Evolutionary conservation across 2,329 filamentous ascomycete species (phyloP).

Genomic region (Calonectria multiphialidica): DNA sequence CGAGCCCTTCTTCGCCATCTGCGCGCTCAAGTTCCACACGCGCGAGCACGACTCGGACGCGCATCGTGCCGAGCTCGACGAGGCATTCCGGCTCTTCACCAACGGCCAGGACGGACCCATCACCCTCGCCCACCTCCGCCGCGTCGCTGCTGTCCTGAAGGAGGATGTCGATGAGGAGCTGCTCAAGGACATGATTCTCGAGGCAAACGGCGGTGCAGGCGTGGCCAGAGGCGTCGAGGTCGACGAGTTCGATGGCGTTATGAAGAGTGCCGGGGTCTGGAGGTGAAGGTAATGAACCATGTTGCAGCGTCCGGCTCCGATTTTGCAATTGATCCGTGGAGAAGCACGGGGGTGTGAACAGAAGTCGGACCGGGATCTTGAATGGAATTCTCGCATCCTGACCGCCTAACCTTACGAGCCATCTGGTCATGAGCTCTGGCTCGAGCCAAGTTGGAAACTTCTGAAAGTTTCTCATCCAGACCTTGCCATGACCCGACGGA

Average conservation of each 20-base stretch:
- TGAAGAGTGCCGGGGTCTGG: slow-evolving; percentile 87
- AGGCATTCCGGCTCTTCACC: slow-evolving; percentile 87
- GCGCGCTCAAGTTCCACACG: slow-evolving; percentile 85
- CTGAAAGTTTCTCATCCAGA: background rate
- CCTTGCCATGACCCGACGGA: background rate
- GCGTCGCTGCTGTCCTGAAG: slow-evolving; percentile 84
- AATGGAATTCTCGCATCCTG: background rate
- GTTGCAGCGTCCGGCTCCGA: background rate
- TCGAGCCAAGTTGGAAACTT: background rate
- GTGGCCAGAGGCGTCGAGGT: slow-evolving; percentile 77
- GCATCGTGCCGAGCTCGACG: slow-evolving; percentile 77
- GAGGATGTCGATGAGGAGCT: slow-evolving; percentile 87
- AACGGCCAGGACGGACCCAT: slow-evolving; percentile 70
- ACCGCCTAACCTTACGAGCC: background rate
- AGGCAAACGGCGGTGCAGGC: slow-evolving; percentile 87
- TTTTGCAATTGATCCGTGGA: background rate
- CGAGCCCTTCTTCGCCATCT: slow-evolving; percentile 86
- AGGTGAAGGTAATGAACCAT: slow-evolving; percentile 60
- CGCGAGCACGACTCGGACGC: slow-evolving; percentile 65
- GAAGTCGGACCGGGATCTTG: background rate
- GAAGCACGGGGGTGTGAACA: background rate
- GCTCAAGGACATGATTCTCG: slow-evolving; percentile 92
- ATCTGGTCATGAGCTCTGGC: background rate
- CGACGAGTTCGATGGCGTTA: slow-evolving; percentile 88
- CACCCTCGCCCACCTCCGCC: slow-evolving; percentile 80